phyloP scores from a whole-genome alignment of 129 eudicot genomes.

The Flaveria sonorensis region DNA sequence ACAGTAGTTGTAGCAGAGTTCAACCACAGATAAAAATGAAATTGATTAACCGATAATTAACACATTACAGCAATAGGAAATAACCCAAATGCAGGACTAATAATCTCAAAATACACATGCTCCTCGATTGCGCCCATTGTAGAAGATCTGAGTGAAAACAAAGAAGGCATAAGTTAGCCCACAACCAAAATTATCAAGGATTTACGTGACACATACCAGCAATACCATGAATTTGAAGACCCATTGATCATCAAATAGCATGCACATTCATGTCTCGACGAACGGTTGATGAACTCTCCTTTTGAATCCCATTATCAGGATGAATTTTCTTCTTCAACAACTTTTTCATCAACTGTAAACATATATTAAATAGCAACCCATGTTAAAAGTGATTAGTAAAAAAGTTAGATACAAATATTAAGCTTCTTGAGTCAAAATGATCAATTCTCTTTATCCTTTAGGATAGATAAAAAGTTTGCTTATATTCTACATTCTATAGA shows the following conservation, averaged over 20 bases:
- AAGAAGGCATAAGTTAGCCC: conserved; percentile 24
- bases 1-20: conserved; percentile 12
- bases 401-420: not conserved
- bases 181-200: conserved; percentile 1
- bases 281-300: conserved; percentile 17
- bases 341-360: conserved; percentile 55
- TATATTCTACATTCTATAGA: too few species aligned
- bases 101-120: not conserved
- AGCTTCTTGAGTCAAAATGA: not conserved
- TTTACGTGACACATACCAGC: not conserved
- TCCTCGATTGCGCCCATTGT: not conserved
- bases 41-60: not conserved
- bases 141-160: conserved; percentile 22
- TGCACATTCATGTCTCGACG: conserved; percentile 14
- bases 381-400: not conserved
- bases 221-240: conserved; percentile 20
- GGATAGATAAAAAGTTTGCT: too few species aligned
- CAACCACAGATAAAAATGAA: not conserved
- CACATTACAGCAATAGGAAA: conserved; percentile 12
- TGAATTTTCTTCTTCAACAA: conserved; percentile 68
- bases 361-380: not conserved
- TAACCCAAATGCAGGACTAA: not conserved
- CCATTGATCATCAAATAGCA: conserved; percentile 20
- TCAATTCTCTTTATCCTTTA: too few species aligned
- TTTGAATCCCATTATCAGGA: conserved; percentile 45